phyloP scores from a whole-genome alignment of 352 stramenopile species.

The Phytophthora sp. region DNA sequence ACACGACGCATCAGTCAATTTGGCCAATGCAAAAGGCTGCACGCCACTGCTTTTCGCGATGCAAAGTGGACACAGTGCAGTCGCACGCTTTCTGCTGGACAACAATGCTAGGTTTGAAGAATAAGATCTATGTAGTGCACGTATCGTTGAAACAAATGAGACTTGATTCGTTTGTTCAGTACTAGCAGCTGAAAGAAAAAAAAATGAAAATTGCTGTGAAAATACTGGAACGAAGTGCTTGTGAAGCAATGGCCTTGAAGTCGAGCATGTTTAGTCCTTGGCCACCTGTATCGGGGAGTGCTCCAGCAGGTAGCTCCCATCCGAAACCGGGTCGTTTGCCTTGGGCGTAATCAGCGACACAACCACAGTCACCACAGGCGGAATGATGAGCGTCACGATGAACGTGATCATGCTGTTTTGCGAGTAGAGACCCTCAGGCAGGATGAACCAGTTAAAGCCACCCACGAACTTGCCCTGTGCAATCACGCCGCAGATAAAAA shows the following conservation, averaged over 20 bases:
- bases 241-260: no score
- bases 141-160: background rate
- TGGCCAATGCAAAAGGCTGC: background rate
- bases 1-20: background rate
- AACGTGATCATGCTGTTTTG: slow-evolving; percentile 84
- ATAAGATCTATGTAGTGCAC: no score
- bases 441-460: slow-evolving; percentile 78
- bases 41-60: background rate
- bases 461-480: slow-evolving; percentile 71
- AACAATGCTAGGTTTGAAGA: slow-evolving; percentile 4
- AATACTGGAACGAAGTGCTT: no score
- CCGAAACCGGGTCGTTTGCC: slow-evolving; percentile 20
- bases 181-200: background rate
- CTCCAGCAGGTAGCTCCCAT: slow-evolving; percentile 31
- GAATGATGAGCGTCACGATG: slow-evolving; percentile 72
- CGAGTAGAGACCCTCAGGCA: slow-evolving; percentile 80
- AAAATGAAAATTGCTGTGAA: no score
- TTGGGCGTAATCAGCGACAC: slow-evolving; percentile 57
- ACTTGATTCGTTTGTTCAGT: background rate
- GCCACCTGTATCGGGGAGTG: slow-evolving; percentile 16
- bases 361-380: slow-evolving; percentile 52
- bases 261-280: slow-evolving; percentile 8
- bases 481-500: slow-evolving; percentile 70
- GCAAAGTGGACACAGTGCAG: background rate
- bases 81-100: background rate